A percentile compares a stretch with the other conserved stretches of the same genome.
These are phyloP conservation scores for Monosporozyma solicola DNA, from an alignment of 805 yeast genomes.

Conservation along the genomic window DNA sequence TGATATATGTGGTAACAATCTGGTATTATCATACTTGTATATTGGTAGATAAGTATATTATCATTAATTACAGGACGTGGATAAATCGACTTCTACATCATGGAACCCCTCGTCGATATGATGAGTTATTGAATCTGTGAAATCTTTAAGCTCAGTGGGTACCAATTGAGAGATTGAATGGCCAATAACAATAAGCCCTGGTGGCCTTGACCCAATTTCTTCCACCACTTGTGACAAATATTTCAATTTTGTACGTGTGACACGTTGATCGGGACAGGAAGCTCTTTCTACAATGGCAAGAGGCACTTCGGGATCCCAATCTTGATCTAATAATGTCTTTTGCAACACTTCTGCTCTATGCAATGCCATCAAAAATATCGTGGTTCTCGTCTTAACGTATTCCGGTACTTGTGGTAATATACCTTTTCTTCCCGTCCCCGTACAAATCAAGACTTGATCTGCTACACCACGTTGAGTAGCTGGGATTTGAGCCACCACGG, in stretches of 20 bases:
- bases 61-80: neutral
- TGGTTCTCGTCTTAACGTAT: conserved; percentile 63
- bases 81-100: conserved; percentile 9
- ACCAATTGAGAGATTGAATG: conserved; percentile 52
- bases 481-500: conserved; percentile 73
- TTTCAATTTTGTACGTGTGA: conserved; percentile 62
- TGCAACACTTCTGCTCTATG: conserved; percentile 53
- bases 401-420: conserved; percentile 71
- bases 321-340: conserved; percentile 42
- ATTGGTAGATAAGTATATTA: neutral
- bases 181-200: conserved; percentile 82
- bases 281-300: conserved; percentile 87
- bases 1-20: no score
- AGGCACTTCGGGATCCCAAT: conserved; percentile 67
- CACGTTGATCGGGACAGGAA: conserved; percentile 85
- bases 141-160: conserved; percentile 6
- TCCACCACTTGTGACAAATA: conserved; percentile 66
- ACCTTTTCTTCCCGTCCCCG: conserved; percentile 91
- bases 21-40: neutral
- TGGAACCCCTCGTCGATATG: conserved; percentile 32
- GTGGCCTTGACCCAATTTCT: conserved; percentile 79
- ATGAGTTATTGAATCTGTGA: conserved; percentile 19
- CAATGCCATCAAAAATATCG: conserved; percentile 82
- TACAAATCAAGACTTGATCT: conserved; percentile 86
- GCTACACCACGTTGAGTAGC: conserved; percentile 89